These are phyloP conservation scores for Scutellaria galericulata DNA, from an alignment of 257 asterid species.

Conservation along the genomic window DNA sequence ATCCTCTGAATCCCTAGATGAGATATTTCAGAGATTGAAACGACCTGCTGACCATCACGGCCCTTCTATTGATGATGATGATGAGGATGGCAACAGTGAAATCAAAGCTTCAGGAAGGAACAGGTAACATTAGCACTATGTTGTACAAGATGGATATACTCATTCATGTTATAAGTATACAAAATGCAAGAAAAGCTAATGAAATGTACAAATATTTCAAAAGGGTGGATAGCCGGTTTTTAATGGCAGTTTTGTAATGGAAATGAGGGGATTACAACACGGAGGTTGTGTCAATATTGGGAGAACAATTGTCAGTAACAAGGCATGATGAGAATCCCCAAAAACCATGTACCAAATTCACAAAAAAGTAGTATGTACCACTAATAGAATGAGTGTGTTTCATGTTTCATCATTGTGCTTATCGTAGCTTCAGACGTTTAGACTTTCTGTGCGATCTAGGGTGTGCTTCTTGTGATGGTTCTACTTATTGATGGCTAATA, in stretches of 20 bases:
- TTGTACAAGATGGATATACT: slow-evolving; percentile 23
- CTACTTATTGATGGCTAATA: too few species aligned
- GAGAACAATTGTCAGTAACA: background rate
- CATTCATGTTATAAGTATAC: slow-evolving; percentile 37
- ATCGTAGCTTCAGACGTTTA: too few species aligned
- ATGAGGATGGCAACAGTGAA: slow-evolving; percentile 51
- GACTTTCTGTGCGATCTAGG: too few species aligned
- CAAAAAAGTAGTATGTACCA: background rate
- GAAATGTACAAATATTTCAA: slow-evolving; percentile 45
- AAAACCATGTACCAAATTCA: background rate
- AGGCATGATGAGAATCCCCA: slow-evolving; percentile 4
- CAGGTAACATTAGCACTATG: slow-evolving; percentile 41
- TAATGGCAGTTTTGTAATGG: slow-evolving; percentile 32
- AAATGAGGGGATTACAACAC: background rate
- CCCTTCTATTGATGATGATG: slow-evolving; percentile 46
- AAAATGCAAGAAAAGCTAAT: slow-evolving; percentile 35
- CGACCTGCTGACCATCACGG: slow-evolving; percentile 52
- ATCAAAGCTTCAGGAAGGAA: slow-evolving; percentile 34
- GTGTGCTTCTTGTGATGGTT: too few species aligned
- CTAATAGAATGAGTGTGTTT: slow-evolving; percentile 17
- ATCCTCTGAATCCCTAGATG: slow-evolving; percentile 84
- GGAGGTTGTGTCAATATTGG: background rate
- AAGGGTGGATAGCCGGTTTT: slow-evolving; percentile 3
- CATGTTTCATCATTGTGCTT: too few species aligned
- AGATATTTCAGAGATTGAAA: slow-evolving; percentile 85